Percentiles rank a stretch among this genome's conserved stretches.
These are phyloP conservation scores for Austroboletus niveus DNA, from an alignment of 1,284 basidiomycete genomes.

Conservation along the genomic window DNA sequence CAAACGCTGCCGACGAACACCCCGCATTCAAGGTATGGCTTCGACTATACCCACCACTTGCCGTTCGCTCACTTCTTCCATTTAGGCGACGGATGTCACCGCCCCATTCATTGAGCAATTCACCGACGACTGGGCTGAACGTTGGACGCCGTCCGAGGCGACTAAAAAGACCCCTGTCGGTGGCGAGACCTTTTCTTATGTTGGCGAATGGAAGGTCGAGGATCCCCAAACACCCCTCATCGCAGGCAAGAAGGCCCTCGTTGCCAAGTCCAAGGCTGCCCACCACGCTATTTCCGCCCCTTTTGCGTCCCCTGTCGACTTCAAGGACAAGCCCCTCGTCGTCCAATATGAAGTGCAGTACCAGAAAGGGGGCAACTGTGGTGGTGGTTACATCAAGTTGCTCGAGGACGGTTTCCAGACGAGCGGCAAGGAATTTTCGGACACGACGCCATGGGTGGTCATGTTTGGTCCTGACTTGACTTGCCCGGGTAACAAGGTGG, in stretches of 20 bases:
- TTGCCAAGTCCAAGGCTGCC: slow-evolving; percentile 89
- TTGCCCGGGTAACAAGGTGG: slow-evolving; percentile 82
- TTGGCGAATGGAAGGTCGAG: slow-evolving; percentile 97
- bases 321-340: slow-evolving; percentile 87
- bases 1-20: slow-evolving; percentile 57
- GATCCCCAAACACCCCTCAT: slow-evolving; percentile 75
- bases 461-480: slow-evolving; percentile 94
- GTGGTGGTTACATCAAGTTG: slow-evolving; percentile 98
- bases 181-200: slow-evolving; percentile 93
- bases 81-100: slow-evolving; percentile 76
- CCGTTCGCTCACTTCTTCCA: slow-evolving; percentile 4
- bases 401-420: slow-evolving; percentile 91
- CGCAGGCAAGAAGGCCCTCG: slow-evolving; percentile 84
- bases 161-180: slow-evolving; percentile 96
- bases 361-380: slow-evolving; percentile 98
- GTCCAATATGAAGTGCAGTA: slow-evolving; percentile 99
- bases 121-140: slow-evolving; percentile 83
- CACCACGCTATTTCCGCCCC: slow-evolving; percentile 98
- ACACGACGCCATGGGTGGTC: slow-evolving; percentile 97
- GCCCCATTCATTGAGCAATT: slow-evolving; percentile 99
- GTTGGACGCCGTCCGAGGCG: slow-evolving; percentile 96
- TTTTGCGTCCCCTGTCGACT: slow-evolving; percentile 77
- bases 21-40: slow-evolving; percentile 65
- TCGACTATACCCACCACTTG: slow-evolving; percentile 1
- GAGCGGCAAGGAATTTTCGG: slow-evolving; percentile 90